Conservation (phyloP, 108 stramenopile genomes). For the Stephanodiscus triporus region DNA sequence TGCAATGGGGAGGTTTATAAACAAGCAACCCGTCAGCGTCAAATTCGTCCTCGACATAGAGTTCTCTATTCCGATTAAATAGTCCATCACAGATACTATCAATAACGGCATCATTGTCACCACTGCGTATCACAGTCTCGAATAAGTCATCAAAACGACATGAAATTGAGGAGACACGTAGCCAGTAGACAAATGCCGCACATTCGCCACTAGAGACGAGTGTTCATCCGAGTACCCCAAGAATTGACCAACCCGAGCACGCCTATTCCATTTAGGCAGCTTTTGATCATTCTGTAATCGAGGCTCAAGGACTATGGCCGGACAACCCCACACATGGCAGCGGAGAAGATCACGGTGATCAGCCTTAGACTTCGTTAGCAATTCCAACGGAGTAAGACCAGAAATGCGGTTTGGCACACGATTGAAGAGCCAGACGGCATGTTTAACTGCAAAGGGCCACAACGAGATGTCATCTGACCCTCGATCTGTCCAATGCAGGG, state of each 20-base stretch:
- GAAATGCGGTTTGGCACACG: constrained; percentile 14
- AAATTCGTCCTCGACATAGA: constrained; percentile 21
- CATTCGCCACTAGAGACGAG: constrained; percentile 22
- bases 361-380: constrained; percentile 13
- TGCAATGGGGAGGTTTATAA: constrained; percentile 24
- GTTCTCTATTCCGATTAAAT: not conserved
- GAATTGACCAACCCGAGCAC: constrained; percentile 22
- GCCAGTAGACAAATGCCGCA: constrained; percentile 1
- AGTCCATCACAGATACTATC: constrained; percentile 3
- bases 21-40: constrained; percentile 10
- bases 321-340: constrained; percentile 39
- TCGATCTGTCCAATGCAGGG: constrained; percentile 42
- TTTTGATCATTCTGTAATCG: constrained; percentile 25
- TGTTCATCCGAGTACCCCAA: constrained; percentile 20
- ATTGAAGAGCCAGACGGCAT: constrained; percentile 32
- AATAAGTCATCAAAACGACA: constrained; percentile 35
- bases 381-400: constrained; percentile 31
- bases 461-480: constrained; percentile 3
- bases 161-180: constrained; percentile 18
- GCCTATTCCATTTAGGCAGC: constrained; percentile 28
- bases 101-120: not conserved
- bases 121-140: constrained; percentile 21
- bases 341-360: constrained; percentile 26
- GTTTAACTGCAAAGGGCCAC: constrained; percentile 32
- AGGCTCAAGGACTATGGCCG: constrained; percentile 27